Evolutionary conservation across 805 yeast species (phyloP), one percentile per base, ranked within the genome.

Genomic region (Geotrichum ghanense): DNA sequence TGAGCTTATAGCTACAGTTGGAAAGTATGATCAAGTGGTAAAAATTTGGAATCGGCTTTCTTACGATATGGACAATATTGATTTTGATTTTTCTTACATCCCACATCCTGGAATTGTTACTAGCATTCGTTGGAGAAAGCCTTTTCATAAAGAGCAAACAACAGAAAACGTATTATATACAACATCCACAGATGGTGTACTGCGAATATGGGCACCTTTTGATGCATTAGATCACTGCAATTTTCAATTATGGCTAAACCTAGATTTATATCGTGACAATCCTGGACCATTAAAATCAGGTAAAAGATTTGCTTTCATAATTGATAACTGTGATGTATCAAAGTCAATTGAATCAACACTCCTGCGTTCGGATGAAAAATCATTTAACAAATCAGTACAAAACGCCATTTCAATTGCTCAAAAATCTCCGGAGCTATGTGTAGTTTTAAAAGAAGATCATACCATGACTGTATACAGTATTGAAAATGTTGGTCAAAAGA

Each of bases 41-140:
- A 86, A 85, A 57, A 69, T 86, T 1, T 89, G 95, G 95, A 71
- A 79, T 46, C 67, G 96, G 44, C 69, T 78, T 5, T 74, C 82
- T 5, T 84, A 79, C 56, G 87, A 83, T 26, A 72, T 73, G 22
- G 78, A 75, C 27, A 72, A 77, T 35, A 71, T 80, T 4, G 70
- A 72, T 22, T 87, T 86, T 59, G 92, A 83, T 54, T 65, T 86
- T 51, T 66, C 77, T 0, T 80, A 83, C 54, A 63, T 87, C 20
- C 71, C 76, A n/a, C 94, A 84, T 57, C 78, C 81, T 1, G 57
- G 70, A 1, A 71, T 71, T 45, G 76, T 88, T 0, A 69, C 78
- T 0, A 67, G 68, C 26, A 59, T 81, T 34, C 68, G 79, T 47
- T 83, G 90, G 89, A 73, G 76, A 50, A 61, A 52, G 44, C 58